phyloP scores from a whole-genome alignment of 192 early-diverging fungal genomes.

The Chytriomyces sp. region DNA sequence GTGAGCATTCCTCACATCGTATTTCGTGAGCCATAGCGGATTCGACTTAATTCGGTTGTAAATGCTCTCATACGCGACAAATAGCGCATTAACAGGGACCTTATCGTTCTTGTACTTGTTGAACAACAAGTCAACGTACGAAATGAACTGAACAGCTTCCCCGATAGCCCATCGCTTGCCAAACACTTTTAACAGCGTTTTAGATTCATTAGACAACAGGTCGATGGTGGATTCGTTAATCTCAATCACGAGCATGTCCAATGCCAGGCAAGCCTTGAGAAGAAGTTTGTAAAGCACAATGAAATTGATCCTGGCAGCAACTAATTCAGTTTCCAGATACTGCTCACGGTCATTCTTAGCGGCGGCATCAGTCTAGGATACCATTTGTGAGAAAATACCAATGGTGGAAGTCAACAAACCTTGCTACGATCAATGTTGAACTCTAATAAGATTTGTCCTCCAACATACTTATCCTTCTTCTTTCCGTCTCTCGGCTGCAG shows the following conservation, averaged over 20 bases:
- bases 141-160: slow-evolving; percentile 52
- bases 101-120: slow-evolving; percentile 48
- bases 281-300: slow-evolving; percentile 47
- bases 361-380: slow-evolving; percentile 17
- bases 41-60: slow-evolving; percentile 43
- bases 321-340: slow-evolving; percentile 17
- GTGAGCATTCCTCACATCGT: slow-evolving; percentile 35
- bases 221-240: slow-evolving; percentile 47
- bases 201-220: slow-evolving; percentile 48
- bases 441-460: slow-evolving; percentile 53
- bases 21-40: slow-evolving; percentile 39
- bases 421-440: slow-evolving; percentile 41
- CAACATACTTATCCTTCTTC: slow-evolving; percentile 63
- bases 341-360: slow-evolving; percentile 2
- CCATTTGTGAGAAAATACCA: background rate
- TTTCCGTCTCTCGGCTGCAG: slow-evolving; percentile 39
- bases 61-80: slow-evolving; percentile 47
- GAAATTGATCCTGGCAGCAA: slow-evolving; percentile 39
- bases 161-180: slow-evolving; percentile 44
- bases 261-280: slow-evolving; percentile 42
- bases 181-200: slow-evolving; percentile 39
- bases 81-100: slow-evolving; percentile 45
- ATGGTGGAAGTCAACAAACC: background rate
- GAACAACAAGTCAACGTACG: slow-evolving; percentile 51
- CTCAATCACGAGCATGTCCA: slow-evolving; percentile 43